Base-by-base conservation (phyloP, 345 rosid genomes). In the Isatis tinctoria region DNA sequence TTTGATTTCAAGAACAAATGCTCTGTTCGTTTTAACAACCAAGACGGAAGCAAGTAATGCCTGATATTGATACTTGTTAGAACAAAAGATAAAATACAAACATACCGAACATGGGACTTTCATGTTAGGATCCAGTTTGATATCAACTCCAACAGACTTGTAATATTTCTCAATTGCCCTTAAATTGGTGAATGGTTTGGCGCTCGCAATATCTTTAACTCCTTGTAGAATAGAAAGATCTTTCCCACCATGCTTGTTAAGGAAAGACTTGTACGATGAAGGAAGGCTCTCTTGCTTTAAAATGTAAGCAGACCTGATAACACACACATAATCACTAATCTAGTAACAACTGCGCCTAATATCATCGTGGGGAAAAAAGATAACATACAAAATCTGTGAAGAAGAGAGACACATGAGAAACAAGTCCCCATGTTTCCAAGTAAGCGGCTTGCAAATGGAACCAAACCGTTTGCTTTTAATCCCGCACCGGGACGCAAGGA, bases 391-490 rank as follows among this genome's bases (percentile, higher is more conserved):
- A 82, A 91, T 90, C 85, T 94, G 96, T 1, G 93, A 91, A 8
- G 97, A 94, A 10, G 98, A 89, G 66, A 91, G 95, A 77, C 97
- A 94, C 98, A 91, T 94, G 48, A 94, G 95, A 75, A 94, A 90
- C 47, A 90, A 71, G 77, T 94, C 98, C 2, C 97, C 96, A 45
- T 94, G 97, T 88, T 88, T 91, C 98, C 98, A 94, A 40, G 98
- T 88, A 71, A 94, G 97, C 30, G 98, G 98, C 78, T 87, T 88
- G 74, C 97, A 94, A n/a, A 85, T 53, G 33, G 72, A 75, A 64
- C 95, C 96, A 70, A 91, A 88, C 45, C 84, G 87, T 67, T 85
- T 85, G 76, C 98, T 94, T 63, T 94, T 94, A 67, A 94, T 91
- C 24, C 98, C 98, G 49, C 98, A 94, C 1, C 96, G 91, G 0